Evolutionary conservation across 352 stramenopile genomes (phyloP).

Genomic region (Phytophthora pisi): DNA sequence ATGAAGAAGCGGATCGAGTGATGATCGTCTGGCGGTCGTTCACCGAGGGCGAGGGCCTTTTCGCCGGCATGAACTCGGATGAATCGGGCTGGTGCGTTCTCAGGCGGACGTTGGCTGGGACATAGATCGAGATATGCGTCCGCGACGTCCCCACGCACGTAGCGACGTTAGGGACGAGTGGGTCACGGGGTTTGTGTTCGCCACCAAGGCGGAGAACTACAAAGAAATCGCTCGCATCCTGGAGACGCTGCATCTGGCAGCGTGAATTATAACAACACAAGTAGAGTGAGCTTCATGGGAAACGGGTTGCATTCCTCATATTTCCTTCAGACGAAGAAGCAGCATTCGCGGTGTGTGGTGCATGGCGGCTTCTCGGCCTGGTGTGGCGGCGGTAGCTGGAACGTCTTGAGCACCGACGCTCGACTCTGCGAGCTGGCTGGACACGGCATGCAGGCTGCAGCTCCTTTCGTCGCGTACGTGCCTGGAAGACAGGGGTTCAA

Average conservation of each 20-base stretch:
- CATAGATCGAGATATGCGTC: not conserved
- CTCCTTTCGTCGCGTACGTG: conserved; percentile 53
- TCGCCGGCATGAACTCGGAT: no score
- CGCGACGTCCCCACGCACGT: no score
- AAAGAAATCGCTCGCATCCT: not conserved
- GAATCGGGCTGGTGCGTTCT: no score
- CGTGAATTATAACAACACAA: no score
- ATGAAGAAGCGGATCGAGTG: no score
- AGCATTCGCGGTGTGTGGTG: conserved; percentile 50
- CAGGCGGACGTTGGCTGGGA: no score
- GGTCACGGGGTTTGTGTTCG: not conserved
- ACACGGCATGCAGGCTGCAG: conserved; percentile 51
- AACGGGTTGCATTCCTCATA: no score
- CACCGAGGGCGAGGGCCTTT: no score
- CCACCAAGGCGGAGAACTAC: not conserved
- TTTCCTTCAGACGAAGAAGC: conserved; percentile 42
- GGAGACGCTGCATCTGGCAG: not conserved
- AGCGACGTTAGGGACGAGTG: not conserved
- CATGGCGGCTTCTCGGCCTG: conserved; percentile 28
- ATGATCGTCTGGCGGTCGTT: no score
- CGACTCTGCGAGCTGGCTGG: conserved; percentile 29
- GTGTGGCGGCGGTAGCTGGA: conserved; percentile 26
- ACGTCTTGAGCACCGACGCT: conserved; percentile 27
- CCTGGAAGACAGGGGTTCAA: conserved; percentile 46
- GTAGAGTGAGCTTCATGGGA: no score